These are phyloP conservation scores for Suillus tomentosus DNA, from an alignment of 768 basidiomycete genomes.

Conservation along the genomic window DNA sequence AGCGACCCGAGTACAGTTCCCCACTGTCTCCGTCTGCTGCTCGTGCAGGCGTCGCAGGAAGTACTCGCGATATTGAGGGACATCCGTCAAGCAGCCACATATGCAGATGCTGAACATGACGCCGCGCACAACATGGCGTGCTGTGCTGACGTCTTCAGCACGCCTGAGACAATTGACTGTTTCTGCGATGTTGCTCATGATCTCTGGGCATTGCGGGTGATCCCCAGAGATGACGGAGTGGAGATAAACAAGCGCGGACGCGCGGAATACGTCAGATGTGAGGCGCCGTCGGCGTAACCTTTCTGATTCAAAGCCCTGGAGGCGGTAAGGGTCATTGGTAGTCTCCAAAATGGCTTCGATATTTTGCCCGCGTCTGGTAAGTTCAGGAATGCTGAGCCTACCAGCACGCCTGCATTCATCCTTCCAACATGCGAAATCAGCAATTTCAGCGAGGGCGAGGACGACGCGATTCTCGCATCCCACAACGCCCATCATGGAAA, in stretches of 20 bases:
- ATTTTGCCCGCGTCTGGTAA: slow-evolving; percentile 52
- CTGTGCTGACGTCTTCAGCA: slow-evolving; percentile 40
- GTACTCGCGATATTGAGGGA: slow-evolving; percentile 40
- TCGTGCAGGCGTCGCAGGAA: slow-evolving; percentile 50
- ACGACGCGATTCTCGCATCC: slow-evolving; percentile 84
- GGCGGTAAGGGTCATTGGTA: slow-evolving; percentile 3
- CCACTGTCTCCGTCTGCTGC: slow-evolving; percentile 56
- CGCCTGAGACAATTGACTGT: slow-evolving; percentile 49
- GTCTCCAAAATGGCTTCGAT: slow-evolving; percentile 47
- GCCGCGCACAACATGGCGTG: slow-evolving; percentile 66
- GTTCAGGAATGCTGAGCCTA: slow-evolving; percentile 56
- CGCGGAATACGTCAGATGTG: slow-evolving; percentile 68
- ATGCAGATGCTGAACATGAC: slow-evolving; percentile 81
- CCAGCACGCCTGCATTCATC: slow-evolving; percentile 39
- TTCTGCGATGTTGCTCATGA: slow-evolving; percentile 53
- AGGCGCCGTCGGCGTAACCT: slow-evolving; percentile 40
- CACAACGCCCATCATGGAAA: slow-evolving; percentile 81
- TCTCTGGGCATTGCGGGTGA: slow-evolving; percentile 64
- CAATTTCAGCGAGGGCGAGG: slow-evolving; percentile 77
- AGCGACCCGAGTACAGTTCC: slow-evolving; percentile 61
- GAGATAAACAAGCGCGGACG: slow-evolving; percentile 75
- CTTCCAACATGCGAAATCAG: slow-evolving; percentile 70
- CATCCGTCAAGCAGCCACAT: slow-evolving; percentile 67
- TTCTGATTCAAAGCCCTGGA: slow-evolving; percentile 6
- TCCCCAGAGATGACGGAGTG: slow-evolving; percentile 77